Conservation (phyloP, 176 grass and related monocot genomes). For the Musa itinerans region DNA sequence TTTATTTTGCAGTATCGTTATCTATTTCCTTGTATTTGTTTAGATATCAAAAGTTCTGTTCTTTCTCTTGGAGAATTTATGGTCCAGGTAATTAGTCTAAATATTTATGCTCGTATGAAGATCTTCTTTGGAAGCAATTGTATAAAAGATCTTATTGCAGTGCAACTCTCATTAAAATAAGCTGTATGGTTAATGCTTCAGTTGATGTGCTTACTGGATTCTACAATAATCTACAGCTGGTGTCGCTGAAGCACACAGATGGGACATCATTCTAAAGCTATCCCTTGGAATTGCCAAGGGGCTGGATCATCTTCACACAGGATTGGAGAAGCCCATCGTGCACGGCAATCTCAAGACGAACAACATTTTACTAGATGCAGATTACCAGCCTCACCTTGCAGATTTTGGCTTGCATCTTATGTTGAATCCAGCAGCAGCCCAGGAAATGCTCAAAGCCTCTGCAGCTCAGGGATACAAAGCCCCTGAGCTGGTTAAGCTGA, state of each 20-base stretch:
- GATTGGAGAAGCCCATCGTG: conserved; percentile 54
- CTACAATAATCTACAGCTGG: conserved; percentile 47
- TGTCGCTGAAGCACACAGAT: conserved; percentile 73
- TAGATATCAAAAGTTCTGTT: too few relatives aligned
- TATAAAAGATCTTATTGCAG: too few relatives aligned
- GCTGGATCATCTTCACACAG: conserved; percentile 78
- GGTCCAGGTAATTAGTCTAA: too few relatives aligned
- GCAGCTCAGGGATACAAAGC: conserved; percentile 70
- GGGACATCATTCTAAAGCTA: conserved; percentile 79
- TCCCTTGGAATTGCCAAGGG: conserved; percentile 80
- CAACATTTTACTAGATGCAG: conserved; percentile 76
- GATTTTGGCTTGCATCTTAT: conserved; percentile 82
- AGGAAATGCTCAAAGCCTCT: conserved; percentile 74
- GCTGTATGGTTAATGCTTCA: not conserved
- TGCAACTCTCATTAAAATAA: not conserved
- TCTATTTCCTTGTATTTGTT: too few relatives aligned
- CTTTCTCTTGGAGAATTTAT: too few relatives aligned
- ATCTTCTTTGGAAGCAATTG: too few relatives aligned
- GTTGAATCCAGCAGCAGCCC: conserved; percentile 46
- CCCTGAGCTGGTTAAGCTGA: conserved; percentile 80
- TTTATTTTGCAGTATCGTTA: too few relatives aligned
- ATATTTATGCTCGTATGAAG: too few relatives aligned
- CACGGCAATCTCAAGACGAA: conserved; percentile 94
- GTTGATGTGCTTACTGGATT: not conserved
- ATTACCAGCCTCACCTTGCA: conserved; percentile 74